Evolutionary conservation across 2,329 filamentous ascomycete species (phyloP), one percentile per base, ranked within the genome.

Genomic region (Colletotrichum sublineola): DNA sequence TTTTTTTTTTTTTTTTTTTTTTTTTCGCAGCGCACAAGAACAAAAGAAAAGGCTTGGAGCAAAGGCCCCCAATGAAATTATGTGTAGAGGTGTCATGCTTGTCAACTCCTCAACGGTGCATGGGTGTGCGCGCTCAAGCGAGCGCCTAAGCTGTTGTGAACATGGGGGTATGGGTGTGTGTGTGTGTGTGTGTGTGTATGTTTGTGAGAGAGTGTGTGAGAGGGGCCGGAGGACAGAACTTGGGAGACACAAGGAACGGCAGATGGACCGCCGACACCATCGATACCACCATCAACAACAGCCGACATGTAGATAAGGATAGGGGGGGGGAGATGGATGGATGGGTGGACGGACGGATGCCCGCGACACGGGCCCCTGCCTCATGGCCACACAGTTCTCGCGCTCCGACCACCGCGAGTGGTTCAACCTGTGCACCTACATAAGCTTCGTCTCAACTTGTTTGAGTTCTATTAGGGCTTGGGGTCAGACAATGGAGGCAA

Each of bases 391-490:
- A 46, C 36, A 48, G 60, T 40, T 56, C 60, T 20, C 36, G 38
- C 58, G 60, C 58, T 50, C 20, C 55, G 55, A n/a, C 55, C 55
- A 18, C 38, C 36, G 12, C 15, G 53, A 50, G 52, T 57, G 68
- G 69, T 55, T 33, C 57, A 33, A 65, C 64, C 69, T 56, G 69
- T 72, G 69, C 69, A 55, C 66, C 9, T 56, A 61, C 69, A 72
- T 69, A 72, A 69, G 69, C 66, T 61, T 20, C 69, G 60, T 72
- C 69, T 72, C 69, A 72, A 72, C 69, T 61, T 72, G 69, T 72
- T 72, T 72, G 69, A 72, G 69, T 69, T 69, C 52, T 64, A 72
- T 72, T 72, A 72, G 64, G 66, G 66, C 55, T 15, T 40, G 40
- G 69, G 53, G 60, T 72, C 53, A 65, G 69, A 72, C 36, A 72